phyloP scores from a whole-genome alignment of 108 stramenopile genomes.

The Nannochloropsis gaditana region DNA sequence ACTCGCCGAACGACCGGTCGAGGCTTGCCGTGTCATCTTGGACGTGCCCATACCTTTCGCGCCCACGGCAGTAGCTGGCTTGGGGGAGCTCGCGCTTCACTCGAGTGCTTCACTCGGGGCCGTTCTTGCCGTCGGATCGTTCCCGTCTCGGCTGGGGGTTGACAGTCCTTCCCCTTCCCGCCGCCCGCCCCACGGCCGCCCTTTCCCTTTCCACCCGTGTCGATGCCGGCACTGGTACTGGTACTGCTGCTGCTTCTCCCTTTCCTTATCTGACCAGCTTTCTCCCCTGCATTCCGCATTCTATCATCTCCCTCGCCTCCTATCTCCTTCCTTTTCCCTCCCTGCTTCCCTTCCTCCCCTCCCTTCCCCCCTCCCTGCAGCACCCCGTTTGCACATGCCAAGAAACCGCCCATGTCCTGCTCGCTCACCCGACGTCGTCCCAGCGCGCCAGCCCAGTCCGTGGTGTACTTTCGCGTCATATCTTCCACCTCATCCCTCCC shows the following conservation, averaged over 20 bases:
- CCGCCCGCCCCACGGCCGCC: not conserved
- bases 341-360: not conserved
- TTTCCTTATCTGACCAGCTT: not conserved
- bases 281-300: not conserved
- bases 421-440: not conserved
- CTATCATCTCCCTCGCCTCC: not conserved
- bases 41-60: too few relatives aligned
- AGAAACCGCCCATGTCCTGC: not conserved
- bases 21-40: too few relatives aligned
- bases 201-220: not conserved
- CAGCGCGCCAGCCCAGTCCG: not conserved
- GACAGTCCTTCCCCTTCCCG: too few relatives aligned
- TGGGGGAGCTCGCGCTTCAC: too few relatives aligned
- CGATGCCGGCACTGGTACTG: not conserved
- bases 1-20: too few relatives aligned
- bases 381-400: not conserved
- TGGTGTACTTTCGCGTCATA: slow-evolving; percentile 42
- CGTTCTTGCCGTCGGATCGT: too few relatives aligned
- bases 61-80: too few relatives aligned
- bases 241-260: not conserved
- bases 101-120: too few relatives aligned
- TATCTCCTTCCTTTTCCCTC: not conserved
- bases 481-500: slow-evolving; percentile 26
- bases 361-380: not conserved
- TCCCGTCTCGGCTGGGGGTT: too few relatives aligned